Base-by-base conservation (phyloP, 1,139 yeast genomes). In the Taphrina wiesneri region DNA sequence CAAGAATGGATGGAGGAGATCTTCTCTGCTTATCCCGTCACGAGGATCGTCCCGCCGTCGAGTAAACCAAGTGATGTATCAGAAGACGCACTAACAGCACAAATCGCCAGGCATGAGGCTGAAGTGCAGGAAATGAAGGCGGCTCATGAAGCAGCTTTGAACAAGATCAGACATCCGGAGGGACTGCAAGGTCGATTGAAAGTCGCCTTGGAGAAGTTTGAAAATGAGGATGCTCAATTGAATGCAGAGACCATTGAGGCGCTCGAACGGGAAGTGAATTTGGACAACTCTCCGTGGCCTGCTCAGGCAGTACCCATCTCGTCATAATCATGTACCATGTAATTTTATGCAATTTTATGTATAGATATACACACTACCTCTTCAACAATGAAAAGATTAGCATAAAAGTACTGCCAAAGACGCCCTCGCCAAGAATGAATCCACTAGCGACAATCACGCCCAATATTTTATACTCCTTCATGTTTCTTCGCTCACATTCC, bases 1-100 rank as follows among this genome's bases (percentile, higher is more conserved):
- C 81, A 79, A 69, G 81, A 79, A 69, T 77, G 82, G 82, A 75
- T 79, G 73, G 79, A 78, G 70, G 75, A 76, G 52, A 75, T 78
- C 17, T 70, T 72, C 57, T 69, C 71, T 9, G 59, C 54, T n/a
- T 62, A 54, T 32, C 43, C 62, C 19, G 23, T 30, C 43, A 19
- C 62, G 19, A 28, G 32, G 21, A 56, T 56, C 41, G n/a, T n/a
- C 19, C 17, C 41, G 7, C 53, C 52, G 7, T 15, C 41, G 4
- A 13, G 23, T 3, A 11, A 11, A 2, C 32, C 45, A 11, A 11
- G 15, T 7, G 56, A 59, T 25, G 9, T 45, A 23, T 32, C 28
- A 11, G 53, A 46, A 28, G 47, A 53, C 21, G 28, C 46, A 13
- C 21, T 51, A 7, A 36, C 15, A 23, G 59, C 39, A 28, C 45